Conservation (phyloP, 768 basidiomycete genomes). For the Amanita molliuscula region DNA sequence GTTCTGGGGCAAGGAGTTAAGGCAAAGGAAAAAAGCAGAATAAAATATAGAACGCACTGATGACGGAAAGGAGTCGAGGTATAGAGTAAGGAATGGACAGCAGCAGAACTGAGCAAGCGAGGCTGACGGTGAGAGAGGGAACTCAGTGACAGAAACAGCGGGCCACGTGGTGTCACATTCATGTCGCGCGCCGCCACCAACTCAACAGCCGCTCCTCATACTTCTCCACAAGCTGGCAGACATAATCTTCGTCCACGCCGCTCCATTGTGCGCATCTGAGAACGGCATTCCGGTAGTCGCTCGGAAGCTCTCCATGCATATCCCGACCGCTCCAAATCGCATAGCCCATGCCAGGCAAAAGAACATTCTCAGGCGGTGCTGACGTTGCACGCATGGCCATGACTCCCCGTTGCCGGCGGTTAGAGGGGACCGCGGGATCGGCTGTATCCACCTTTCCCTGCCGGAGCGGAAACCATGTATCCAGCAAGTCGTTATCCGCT, state of each 20-base stretch:
- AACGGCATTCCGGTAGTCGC: constrained; percentile 41
- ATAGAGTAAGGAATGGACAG: constrained; percentile 8
- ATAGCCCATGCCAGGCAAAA: constrained; percentile 51
- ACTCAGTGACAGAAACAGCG: constrained; percentile 4
- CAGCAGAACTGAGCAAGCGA: neutral
- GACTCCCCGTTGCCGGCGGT: neutral
- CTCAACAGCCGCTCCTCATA: constrained; percentile 55
- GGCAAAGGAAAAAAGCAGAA: neutral
- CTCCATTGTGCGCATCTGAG: constrained; percentile 40
- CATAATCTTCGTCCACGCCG: constrained; percentile 41
- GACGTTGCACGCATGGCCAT: neutral
- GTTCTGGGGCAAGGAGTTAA: constrained; percentile 2
- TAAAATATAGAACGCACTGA: neutral
- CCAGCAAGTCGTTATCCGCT: constrained; percentile 21
- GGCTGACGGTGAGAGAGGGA: constrained; percentile 6
- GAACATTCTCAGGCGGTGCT: neutral
- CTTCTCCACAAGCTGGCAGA: constrained; percentile 47
- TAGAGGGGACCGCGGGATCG: neutral
- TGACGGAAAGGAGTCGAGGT: constrained; percentile 5
- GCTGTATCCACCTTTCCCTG: neutral
- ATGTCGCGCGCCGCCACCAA: constrained; percentile 27
- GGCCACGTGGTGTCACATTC: constrained; percentile 7
- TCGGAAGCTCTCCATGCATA: constrained; percentile 44
- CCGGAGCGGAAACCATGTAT: constrained; percentile 31
- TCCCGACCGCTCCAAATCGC: constrained; percentile 62